A percentile compares a stretch with the other conserved stretches of the same genome.
These are phyloP conservation scores for Coniferiporia sulphurascens DNA, from an alignment of 1,284 basidiomycete species.

Conservation along the genomic window DNA sequence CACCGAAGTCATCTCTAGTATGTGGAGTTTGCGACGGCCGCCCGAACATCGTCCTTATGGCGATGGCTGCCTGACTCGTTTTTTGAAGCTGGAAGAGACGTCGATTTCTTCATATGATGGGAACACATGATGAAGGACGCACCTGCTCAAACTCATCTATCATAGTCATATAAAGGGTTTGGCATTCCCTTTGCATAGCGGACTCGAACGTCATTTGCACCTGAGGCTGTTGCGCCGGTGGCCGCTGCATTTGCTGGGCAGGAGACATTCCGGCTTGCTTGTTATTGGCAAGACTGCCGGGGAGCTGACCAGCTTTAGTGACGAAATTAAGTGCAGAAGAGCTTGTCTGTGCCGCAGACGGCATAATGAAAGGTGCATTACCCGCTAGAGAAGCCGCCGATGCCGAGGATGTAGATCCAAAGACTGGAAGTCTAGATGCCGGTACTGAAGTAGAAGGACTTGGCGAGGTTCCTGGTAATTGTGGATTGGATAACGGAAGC, in stretches of 20 bases:
- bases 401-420: conserved; percentile 3
- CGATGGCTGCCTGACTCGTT: conserved; percentile 16
- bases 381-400: background rate
- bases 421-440: conserved; percentile 11
- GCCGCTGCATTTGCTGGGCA: background rate
- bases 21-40: conserved; percentile 36
- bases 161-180: conserved; percentile 14
- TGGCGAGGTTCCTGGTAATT: background rate
- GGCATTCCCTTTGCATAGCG: conserved; percentile 20
- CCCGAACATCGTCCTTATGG: conserved; percentile 30
- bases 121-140: background rate
- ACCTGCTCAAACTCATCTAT: conserved; percentile 17
- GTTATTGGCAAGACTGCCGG: background rate
- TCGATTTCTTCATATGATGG: background rate
- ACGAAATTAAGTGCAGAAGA: background rate
- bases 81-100: conserved; percentile 11
- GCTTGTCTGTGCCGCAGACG: conserved; percentile 1
- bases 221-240: background rate
- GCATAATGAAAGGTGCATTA: conserved; percentile 15
- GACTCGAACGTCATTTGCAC: conserved; percentile 17
- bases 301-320: background rate
- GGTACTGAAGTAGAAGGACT: background rate
- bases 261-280: background rate
- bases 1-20: conserved; percentile 40
- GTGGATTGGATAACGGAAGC: background rate